Evolutionary conservation across 139 green algal species (phyloP), one percentile per base, ranked within the genome.

Genomic region (Chlorella sp.): DNA sequence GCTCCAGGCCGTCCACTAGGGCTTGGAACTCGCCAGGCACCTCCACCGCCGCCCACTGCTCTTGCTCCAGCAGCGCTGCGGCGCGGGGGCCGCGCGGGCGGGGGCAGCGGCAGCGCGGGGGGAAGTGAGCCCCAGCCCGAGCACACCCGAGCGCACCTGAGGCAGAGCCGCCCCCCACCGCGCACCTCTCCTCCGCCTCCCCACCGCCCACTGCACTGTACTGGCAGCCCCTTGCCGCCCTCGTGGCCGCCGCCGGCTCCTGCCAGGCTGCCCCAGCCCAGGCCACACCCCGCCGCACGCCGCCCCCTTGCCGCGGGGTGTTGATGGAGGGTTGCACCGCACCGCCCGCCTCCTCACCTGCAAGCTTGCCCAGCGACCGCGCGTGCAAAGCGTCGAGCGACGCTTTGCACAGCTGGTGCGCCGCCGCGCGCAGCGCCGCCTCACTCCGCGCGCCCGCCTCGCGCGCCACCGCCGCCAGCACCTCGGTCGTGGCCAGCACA

Each of bases 341-440:
- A n/a, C n/a, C n/a, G n/a, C n/a, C n/a, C n/a, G n/a, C 27, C 53
- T 8, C 33, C 45, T 43, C 40, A 86, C 81, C 77, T 67, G 78
- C 82, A 11, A 87, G 80, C 63, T 84, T 79, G 50, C 73, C 85
- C 14, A 86, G 60, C 51, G 40, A 72, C 35, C 77, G 65, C 5
- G 56, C 42, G 60, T 94, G 91, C 41, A 86, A 60, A 59, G 35
- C 53, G 17, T 97, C 89, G 65, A 97, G 67, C 53, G 85, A 90
- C 0, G 82, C 80, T 50, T 87, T 88, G 80, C 87, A 91, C 79
- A 95, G 88, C 55, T 80, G 76, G 80, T 96, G 90, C 71, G 92
- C 56, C 76, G 82, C 81, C 91, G 56, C 64, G 9, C 78, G 78
- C 55, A 83, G 79, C 41, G 59, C 68, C 48, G 69, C 33, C 29